Conservation (phyloP, 2,329 filamentous ascomycete species). For the Alternaria incomplexa region DNA sequence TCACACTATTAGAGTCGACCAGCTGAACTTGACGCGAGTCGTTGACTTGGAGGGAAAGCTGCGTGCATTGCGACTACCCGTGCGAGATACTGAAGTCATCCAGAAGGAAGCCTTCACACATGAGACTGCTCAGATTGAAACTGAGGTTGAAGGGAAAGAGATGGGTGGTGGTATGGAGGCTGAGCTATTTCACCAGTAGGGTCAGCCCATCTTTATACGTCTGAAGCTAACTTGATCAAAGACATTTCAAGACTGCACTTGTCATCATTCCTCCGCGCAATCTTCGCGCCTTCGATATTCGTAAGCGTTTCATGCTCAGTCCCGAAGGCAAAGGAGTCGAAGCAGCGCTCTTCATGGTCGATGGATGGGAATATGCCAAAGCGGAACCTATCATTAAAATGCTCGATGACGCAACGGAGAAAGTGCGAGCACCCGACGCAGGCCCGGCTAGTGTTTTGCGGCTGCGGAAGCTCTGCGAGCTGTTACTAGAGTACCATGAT, state of each 20-base stretch:
- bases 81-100: not conserved
- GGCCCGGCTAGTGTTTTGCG: not conserved
- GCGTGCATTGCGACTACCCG: not conserved
- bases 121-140: not conserved
- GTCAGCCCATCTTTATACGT: fast-evolving
- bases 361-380: not conserved
- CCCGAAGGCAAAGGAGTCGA: not conserved
- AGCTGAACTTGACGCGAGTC: not conserved
- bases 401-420: not conserved
- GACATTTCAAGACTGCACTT: not conserved
- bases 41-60: not conserved
- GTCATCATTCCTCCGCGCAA: not conserved
- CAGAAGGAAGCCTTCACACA: not conserved
- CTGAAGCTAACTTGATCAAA: not conserved
- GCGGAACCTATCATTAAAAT: not conserved
- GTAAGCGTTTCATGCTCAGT: not conserved
- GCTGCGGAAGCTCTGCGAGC: not conserved
- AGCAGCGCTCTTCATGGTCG: not conserved
- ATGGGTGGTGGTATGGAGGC: not conserved
- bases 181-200: not conserved
- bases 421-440: not conserved
- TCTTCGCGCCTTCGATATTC: not conserved
- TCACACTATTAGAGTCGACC: not conserved
- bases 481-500: not conserved
- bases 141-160: fast-evolving